phyloP scores from a whole-genome alignment of 371 early-diverging fungal species.

The Amoeboaphelidium protococcarum region DNA sequence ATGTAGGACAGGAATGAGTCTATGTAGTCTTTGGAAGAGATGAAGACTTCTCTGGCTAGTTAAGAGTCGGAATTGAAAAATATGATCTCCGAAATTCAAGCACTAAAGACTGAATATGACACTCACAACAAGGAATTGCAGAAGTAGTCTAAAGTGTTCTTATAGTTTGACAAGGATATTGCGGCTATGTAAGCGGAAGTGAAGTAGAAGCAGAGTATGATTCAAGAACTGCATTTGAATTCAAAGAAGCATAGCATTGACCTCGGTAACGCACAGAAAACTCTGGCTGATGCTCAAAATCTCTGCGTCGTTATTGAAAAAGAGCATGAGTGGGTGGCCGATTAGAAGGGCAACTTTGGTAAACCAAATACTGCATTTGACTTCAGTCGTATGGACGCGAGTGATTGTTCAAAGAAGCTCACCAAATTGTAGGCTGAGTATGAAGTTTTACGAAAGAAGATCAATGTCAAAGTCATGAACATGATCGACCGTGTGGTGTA shows the following conservation, averaged over 20 bases:
- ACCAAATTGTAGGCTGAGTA: conserved; percentile 39
- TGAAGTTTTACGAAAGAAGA: conserved; percentile 48
- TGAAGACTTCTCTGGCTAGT: background rate
- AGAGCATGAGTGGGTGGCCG: conserved; percentile 58
- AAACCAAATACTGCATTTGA: conserved; percentile 47
- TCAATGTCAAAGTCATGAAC: conserved; percentile 81
- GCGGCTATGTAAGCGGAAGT: conserved; percentile 28
- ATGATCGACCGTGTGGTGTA: conserved; percentile 80
- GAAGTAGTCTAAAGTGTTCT: conserved; percentile 14
- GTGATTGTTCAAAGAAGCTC: conserved; percentile 34
- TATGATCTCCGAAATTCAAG: conserved; percentile 2
- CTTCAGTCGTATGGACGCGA: conserved; percentile 35
- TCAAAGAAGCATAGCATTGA: conserved; percentile 42
- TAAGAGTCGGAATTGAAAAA: conserved; percentile 4
- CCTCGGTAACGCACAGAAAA: conserved; percentile 32
- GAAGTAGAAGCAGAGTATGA: conserved; percentile 26
- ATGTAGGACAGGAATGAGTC: background rate
- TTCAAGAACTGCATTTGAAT: conserved; percentile 30
- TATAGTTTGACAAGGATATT: conserved; percentile 26
- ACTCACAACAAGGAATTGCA: background rate
- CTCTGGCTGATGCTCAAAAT: conserved; percentile 24
- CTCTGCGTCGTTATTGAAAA: conserved; percentile 22
- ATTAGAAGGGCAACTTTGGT: conserved; percentile 84
- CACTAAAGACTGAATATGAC: background rate
- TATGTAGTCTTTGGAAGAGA: background rate